A percentile compares a stretch with the other conserved stretches of the same genome.
Evolutionary conservation across 2,329 filamentous ascomycete genomes (phyloP).

Genomic region (Ophiocordyceps camponoti-rufipedis): DNA sequence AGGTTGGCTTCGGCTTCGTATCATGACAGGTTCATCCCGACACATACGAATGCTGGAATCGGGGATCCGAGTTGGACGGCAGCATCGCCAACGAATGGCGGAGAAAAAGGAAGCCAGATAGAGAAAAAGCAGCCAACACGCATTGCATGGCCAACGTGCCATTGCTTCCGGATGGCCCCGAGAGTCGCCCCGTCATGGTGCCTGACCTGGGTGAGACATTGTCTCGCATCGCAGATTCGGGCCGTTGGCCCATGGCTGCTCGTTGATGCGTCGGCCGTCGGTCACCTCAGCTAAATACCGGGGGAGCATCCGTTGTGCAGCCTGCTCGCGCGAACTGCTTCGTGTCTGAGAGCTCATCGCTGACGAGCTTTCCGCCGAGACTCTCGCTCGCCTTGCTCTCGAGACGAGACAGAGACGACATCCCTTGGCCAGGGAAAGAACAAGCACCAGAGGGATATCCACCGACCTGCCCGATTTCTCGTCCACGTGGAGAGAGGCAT

Average conservation of each 20-base stretch:
- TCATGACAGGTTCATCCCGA: no score
- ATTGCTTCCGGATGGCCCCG: background rate
- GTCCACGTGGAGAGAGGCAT: no score
- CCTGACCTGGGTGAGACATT: background rate
- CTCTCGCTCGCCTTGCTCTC: background rate
- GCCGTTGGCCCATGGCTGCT: background rate
- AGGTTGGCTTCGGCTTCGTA: no score
- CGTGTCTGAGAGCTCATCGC: background rate
- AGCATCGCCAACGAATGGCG: background rate
- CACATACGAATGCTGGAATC: no score
- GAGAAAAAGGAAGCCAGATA: background rate
- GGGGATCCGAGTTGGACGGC: no score
- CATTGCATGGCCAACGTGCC: background rate
- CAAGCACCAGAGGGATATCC: background rate
- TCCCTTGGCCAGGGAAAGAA: background rate
- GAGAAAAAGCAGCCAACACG: background rate
- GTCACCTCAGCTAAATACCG: no score
- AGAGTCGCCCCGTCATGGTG: background rate
- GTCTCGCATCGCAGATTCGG: background rate
- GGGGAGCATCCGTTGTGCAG: no score
- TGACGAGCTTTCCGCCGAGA: background rate
- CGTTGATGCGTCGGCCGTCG: background rate
- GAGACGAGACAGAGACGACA: background rate
- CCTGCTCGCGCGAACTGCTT: no score
- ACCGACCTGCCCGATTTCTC: no score